Evolutionary conservation across 768 basidiomycete genomes (phyloP).

Genomic region (Flagelloscypha sp.): DNA sequence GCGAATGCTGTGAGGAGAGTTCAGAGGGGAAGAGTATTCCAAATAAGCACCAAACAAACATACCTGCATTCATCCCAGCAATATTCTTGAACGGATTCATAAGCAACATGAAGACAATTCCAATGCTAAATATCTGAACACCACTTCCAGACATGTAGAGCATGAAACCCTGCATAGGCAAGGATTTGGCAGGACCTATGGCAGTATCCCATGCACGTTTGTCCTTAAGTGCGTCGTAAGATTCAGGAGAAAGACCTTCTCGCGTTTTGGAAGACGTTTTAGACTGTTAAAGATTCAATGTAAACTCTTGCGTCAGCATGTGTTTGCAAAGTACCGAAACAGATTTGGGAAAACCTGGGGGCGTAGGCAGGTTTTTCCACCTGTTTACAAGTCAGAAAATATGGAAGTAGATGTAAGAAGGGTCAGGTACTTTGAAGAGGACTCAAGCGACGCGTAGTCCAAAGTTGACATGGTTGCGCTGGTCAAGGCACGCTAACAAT

Average conservation of each 20-base stretch:
- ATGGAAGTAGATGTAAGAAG: not conserved
- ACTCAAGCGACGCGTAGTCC: constrained; percentile 34
- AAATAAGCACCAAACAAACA: constrained; percentile 16
- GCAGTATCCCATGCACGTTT: constrained; percentile 85
- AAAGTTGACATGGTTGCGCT: too few relatives aligned
- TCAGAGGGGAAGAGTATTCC: not conserved
- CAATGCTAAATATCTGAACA: constrained; percentile 95
- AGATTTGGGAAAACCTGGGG: constrained; percentile 57
- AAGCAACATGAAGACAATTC: constrained; percentile 90
- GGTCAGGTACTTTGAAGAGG: constrained; percentile 26
- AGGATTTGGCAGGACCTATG: constrained; percentile 74
- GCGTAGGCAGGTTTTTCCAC: constrained; percentile 57
- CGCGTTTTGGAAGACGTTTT: constrained; percentile 29
- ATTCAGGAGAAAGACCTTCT: constrained; percentile 28
- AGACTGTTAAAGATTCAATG: constrained; percentile 25
- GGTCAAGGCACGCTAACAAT: too few relatives aligned
- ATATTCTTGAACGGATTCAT: constrained; percentile 81
- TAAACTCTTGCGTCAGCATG: constrained; percentile 5
- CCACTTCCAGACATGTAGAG: constrained; percentile 97
- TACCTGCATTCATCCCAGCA: constrained; percentile 70
- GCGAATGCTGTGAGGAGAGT: constrained; percentile 46
- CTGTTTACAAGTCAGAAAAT: constrained; percentile 21
- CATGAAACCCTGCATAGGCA: constrained; percentile 98
- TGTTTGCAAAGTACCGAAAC: constrained; percentile 19
- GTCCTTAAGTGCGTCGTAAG: constrained; percentile 62